These are phyloP conservation scores for Candida labiduridarum DNA, from an alignment of 1,139 yeast genomes.

Conservation along the genomic window DNA sequence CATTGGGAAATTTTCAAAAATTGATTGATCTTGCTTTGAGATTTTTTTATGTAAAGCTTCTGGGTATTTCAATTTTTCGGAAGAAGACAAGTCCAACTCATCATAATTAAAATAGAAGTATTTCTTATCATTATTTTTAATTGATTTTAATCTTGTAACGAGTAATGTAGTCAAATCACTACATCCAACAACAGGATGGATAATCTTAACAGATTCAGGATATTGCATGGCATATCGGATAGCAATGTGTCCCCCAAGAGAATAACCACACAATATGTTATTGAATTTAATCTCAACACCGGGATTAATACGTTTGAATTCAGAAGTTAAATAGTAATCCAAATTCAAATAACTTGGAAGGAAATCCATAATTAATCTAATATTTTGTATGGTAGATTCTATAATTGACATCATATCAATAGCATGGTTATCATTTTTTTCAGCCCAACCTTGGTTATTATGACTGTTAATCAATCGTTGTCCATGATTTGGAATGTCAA, in stretches of 20 bases:
- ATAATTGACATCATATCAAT: slow-evolving; percentile 54
- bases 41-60: slow-evolving; percentile 38
- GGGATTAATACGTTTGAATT: slow-evolving; percentile 22
- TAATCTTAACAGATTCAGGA: slow-evolving; percentile 40
- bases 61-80: slow-evolving; percentile 34
- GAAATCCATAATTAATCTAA: slow-evolving; percentile 48
- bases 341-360: slow-evolving; percentile 48
- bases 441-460: slow-evolving; percentile 46
- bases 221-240: slow-evolving; percentile 47
- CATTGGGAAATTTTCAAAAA: slow-evolving; percentile 41
- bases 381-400: slow-evolving; percentile 54
- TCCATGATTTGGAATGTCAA: slow-evolving; percentile 68
- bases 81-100: slow-evolving; percentile 35
- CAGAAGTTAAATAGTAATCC: slow-evolving; percentile 29
- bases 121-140: slow-evolving; percentile 27
- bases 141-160: slow-evolving; percentile 34
- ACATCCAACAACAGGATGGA: slow-evolving; percentile 53
- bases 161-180: slow-evolving; percentile 47
- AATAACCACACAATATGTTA: slow-evolving; percentile 53
- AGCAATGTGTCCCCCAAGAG: slow-evolving; percentile 63
- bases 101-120: slow-evolving; percentile 36
- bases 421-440: slow-evolving; percentile 48
- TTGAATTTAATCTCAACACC: slow-evolving; percentile 22
- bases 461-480: slow-evolving; percentile 36
- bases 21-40: slow-evolving; percentile 29